phyloP scores from a whole-genome alignment of 2,329 filamentous ascomycete genomes.

The Claviceps digitariae region DNA sequence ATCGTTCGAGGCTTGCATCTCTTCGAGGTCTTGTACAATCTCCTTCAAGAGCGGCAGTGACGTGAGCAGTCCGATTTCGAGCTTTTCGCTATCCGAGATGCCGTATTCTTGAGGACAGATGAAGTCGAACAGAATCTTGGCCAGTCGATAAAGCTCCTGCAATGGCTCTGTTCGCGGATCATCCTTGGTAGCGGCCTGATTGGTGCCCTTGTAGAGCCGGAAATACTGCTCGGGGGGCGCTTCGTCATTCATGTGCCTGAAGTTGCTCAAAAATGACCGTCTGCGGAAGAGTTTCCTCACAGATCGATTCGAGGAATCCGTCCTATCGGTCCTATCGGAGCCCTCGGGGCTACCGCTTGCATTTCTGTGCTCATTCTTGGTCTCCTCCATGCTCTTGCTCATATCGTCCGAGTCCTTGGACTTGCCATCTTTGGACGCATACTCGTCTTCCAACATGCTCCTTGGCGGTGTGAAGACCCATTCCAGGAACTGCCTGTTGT shows the following conservation, averaged over 20 bases:
- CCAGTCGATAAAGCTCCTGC: slow-evolving; percentile 81
- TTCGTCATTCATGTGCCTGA: slow-evolving; percentile 37
- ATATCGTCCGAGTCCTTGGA: slow-evolving; percentile 28
- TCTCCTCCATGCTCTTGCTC: slow-evolving; percentile 22
- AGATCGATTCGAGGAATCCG: slow-evolving; percentile 24
- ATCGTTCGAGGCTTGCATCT: slow-evolving; percentile 88
- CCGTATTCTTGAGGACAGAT: slow-evolving; percentile 98
- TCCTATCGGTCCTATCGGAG: slow-evolving; percentile 28
- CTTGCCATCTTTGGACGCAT: slow-evolving; percentile 30
- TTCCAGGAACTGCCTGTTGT: slow-evolving; percentile 91
- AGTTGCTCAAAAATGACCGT: slow-evolving; percentile 44
- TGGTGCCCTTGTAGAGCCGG: slow-evolving; percentile 70
- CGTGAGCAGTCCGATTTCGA: slow-evolving; percentile 94
- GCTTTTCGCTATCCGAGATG: slow-evolving; percentile 87
- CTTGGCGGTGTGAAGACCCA: slow-evolving; percentile 91
- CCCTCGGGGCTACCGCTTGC: slow-evolving; percentile 19
- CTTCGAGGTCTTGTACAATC: slow-evolving; percentile 92
- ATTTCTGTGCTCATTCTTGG: slow-evolving; percentile 15
- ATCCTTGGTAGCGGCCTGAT: slow-evolving; percentile 54
- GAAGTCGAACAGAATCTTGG: slow-evolving; percentile 94
- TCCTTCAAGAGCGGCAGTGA: slow-evolving; percentile 89
- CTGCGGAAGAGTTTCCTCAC: slow-evolving; percentile 41
- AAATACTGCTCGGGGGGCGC: slow-evolving; percentile 65
- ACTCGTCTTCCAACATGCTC: slow-evolving; percentile 61
- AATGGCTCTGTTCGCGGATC: slow-evolving; percentile 79